phyloP scores from a whole-genome alignment of 495 filamentous ascomycete genomes.

The Penicillium steckii region DNA sequence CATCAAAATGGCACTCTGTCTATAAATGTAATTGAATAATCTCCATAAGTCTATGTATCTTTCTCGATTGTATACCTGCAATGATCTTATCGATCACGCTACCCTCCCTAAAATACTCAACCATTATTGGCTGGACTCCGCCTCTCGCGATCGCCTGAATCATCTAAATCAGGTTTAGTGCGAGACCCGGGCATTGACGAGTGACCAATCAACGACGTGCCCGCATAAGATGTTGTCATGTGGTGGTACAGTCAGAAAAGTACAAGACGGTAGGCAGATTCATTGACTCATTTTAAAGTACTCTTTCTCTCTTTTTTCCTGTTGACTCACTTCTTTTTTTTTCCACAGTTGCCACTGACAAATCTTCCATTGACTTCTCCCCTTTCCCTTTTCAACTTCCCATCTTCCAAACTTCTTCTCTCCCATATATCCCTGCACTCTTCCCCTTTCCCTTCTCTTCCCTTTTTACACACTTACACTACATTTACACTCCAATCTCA shows the following conservation, averaged over 20 bases:
- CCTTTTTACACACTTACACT: neutral
- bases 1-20: no score
- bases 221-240: constrained; percentile 29
- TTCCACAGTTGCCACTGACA: constrained; percentile 1
- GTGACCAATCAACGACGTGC: constrained; percentile 15
- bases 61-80: neutral
- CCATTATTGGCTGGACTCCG: constrained; percentile 1
- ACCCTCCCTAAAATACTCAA: neutral
- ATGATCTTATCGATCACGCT: neutral
- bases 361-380: constrained; percentile 2
- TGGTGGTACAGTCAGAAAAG: neutral
- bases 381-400: neutral
- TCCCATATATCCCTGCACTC: neutral
- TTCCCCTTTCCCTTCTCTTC: neutral
- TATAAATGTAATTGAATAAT: neutral
- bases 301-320: constrained; percentile 15
- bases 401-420: neutral
- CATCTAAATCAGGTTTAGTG: neutral
- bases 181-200: neutral
- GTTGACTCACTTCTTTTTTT: constrained; percentile 21
- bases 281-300: constrained; percentile 6
- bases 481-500: neutral
- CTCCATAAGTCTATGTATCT: neutral
- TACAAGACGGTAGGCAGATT: neutral
- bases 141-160: neutral